Conservation (phyloP, 192 early-diverging fungal genomes). For the Coemansia sp. region DNA sequence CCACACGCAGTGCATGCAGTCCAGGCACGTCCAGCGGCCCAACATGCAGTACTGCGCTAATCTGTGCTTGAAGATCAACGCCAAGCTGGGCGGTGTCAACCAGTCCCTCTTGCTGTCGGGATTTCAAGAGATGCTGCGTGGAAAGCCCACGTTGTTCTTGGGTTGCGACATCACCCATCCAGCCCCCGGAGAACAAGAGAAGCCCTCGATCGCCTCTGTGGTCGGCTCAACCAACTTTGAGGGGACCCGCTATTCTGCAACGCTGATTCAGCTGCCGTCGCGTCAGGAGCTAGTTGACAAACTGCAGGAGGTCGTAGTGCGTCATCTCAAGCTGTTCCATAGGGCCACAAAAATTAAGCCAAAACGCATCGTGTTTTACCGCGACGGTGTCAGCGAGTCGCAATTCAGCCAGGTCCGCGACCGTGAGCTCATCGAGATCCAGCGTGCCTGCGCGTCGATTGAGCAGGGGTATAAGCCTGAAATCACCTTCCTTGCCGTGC, state of each 20-base stretch:
- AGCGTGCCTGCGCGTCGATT: slow-evolving; percentile 59
- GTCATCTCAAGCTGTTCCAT: slow-evolving; percentile 67
- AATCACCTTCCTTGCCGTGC: slow-evolving; percentile 70
- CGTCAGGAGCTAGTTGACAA: slow-evolving; percentile 74
- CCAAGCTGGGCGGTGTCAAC: slow-evolving; percentile 92
- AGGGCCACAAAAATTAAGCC: slow-evolving; percentile 63
- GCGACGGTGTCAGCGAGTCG: slow-evolving; percentile 89
- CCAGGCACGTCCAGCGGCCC: slow-evolving; percentile 71
- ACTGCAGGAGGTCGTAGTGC: slow-evolving; percentile 61
- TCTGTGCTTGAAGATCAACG: slow-evolving; percentile 91
- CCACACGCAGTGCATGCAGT: slow-evolving; percentile 89
- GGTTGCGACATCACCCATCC: slow-evolving; percentile 93
- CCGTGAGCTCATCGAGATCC: slow-evolving; percentile 74
- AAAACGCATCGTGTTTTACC: slow-evolving; percentile 78
- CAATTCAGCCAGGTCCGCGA: slow-evolving; percentile 76
- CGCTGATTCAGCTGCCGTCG: slow-evolving; percentile 68
- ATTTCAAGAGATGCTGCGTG: slow-evolving; percentile 54
- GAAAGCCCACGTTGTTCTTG: slow-evolving; percentile 83
- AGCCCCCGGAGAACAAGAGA: slow-evolving; percentile 61
- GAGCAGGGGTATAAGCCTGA: slow-evolving; percentile 71
- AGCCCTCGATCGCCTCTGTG: slow-evolving; percentile 76
- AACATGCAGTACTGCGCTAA: slow-evolving; percentile 95
- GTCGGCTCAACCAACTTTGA: slow-evolving; percentile 67
- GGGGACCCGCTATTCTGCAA: slow-evolving; percentile 63
- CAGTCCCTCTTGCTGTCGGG: slow-evolving; percentile 56